Percentiles rank a stretch among this genome's conserved stretches.
These are phyloP conservation scores for Phoma sp. DNA, from an alignment of 2,329 filamentous ascomycete genomes.

Conservation along the genomic window DNA sequence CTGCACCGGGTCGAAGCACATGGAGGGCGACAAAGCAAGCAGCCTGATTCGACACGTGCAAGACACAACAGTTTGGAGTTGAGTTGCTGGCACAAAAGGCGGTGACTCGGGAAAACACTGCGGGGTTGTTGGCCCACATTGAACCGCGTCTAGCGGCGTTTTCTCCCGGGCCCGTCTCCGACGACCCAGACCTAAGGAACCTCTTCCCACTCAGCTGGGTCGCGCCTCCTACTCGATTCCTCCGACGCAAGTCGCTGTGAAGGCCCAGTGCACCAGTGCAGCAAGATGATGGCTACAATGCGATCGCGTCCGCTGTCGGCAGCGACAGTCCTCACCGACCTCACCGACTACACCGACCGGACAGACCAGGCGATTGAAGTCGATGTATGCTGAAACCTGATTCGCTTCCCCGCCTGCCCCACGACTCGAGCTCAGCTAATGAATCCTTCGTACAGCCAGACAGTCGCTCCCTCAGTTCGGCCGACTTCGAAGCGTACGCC, in stretches of 20 bases:
- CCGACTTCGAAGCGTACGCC: slow-evolving; percentile 44
- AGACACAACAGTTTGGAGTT: slow-evolving; percentile 4
- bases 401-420: slow-evolving; percentile 15
- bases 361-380: slow-evolving; percentile 5
- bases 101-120: slow-evolving; percentile 9
- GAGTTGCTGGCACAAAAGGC: slow-evolving; percentile 8
- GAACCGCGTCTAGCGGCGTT: slow-evolving; percentile 9
- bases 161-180: slow-evolving; percentile 11
- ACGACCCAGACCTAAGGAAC: slow-evolving; percentile 18
- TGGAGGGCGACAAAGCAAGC: neutral
- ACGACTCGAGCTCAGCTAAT: slow-evolving; percentile 26
- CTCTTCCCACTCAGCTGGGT: slow-evolving; percentile 18
- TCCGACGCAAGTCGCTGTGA: slow-evolving; percentile 4
- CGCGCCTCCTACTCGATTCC: slow-evolving; percentile 12
- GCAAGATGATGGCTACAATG: slow-evolving; percentile 2
- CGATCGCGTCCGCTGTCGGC: slow-evolving; percentile 12
- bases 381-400: slow-evolving; percentile 13
- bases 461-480: slow-evolving; percentile 36
- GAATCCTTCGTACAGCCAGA: slow-evolving; percentile 36
- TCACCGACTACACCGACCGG: neutral
- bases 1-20: neutral
- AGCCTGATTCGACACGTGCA: slow-evolving; percentile 11
- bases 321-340: slow-evolving; percentile 9
- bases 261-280: slow-evolving; percentile 5
- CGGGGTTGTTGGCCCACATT: slow-evolving; percentile 11